Conservation (phyloP, 2,329 filamentous ascomycete genomes). For the Colletotrichum limetticola region DNA sequence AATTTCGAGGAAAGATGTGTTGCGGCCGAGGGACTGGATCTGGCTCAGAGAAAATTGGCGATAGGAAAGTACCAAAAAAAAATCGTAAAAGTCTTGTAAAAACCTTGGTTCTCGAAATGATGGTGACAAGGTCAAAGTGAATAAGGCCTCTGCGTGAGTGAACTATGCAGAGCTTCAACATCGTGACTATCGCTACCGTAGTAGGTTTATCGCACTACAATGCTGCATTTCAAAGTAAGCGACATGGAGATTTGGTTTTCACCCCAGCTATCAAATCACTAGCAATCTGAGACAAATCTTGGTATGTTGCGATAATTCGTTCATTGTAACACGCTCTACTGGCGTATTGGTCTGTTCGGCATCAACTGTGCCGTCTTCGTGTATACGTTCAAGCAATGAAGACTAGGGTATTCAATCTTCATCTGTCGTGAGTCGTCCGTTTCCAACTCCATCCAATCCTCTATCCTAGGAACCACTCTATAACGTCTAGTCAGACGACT, state of each 20-base stretch:
- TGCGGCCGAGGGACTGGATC: neutral
- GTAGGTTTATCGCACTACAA: neutral
- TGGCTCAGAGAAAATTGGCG: neutral
- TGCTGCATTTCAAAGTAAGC: neutral
- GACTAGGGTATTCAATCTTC: neutral
- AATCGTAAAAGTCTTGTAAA: neutral
- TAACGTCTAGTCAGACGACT: constrained; percentile 40
- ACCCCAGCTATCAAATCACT: neutral
- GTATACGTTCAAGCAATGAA: neutral
- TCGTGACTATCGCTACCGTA: neutral
- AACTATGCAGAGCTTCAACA: neutral
- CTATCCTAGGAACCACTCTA: neutral
- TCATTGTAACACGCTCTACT: neutral
- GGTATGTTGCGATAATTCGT: neutral
- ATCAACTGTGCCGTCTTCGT: neutral
- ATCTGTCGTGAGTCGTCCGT: neutral
- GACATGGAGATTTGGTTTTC: neutral
- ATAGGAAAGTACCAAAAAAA: neutral
- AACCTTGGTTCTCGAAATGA: neutral
- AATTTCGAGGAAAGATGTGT: neutral
- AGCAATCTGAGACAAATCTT: neutral
- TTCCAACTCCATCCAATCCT: neutral
- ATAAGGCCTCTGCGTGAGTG: neutral
- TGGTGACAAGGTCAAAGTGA: neutral
- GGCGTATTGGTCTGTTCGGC: neutral